Base-by-base conservation (phyloP, 2,329 filamentous ascomycete species). In the Emergomyces orientalis region DNA sequence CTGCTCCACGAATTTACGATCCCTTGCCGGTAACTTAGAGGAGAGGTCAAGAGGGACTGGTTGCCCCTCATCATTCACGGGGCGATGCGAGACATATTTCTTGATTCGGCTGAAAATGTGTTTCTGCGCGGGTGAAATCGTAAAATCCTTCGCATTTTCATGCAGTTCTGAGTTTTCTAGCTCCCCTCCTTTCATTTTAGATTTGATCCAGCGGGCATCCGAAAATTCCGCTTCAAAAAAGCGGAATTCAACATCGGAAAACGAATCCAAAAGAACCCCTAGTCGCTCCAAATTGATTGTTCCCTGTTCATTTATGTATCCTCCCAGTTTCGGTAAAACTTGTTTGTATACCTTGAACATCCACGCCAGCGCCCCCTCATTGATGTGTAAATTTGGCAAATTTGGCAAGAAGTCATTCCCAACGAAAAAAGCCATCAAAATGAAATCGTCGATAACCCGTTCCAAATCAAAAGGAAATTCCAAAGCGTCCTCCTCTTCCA, bases 391-490 rank as follows among this genome's bases (percentile, higher is more conserved):
- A 72, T 95, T 90, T 5, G 95, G 95, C 63, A 99, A 82, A 77
- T 99, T 97, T 2, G 94, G 94, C 75, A 99, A 83, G 79, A 99
- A 99, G 83, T 99, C 94, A 77, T 99, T 99, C 73, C 94, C 94
- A 71, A 99, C 91, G 76, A 99, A 99, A 80, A 99, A 99, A 57
- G 92, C 93, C 91, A 99, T 97, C 65, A 99, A 84, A 73, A 99
- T 97, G 76, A 99, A 99, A 80, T 99, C 94, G 74, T 99, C 94
- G 78, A 99, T 97, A 72, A 99, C 86, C 67, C 89, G 86, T 80
- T 99, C 94, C 82, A 99, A 88, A 72, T 99, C 89, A 73, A 95
- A 99, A 58, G 85, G 80, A 70, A 97, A 92, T 49, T 80, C 81
- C 69, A 96, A 80, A 69, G 81, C 79, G 22, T 87, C 88, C 27